A percentile compares a stretch with the other conserved stretches of the same genome.
Evolutionary conservation across 2,329 filamentous ascomycete species (phyloP).

Genomic region (Fusarium marasasianum): DNA sequence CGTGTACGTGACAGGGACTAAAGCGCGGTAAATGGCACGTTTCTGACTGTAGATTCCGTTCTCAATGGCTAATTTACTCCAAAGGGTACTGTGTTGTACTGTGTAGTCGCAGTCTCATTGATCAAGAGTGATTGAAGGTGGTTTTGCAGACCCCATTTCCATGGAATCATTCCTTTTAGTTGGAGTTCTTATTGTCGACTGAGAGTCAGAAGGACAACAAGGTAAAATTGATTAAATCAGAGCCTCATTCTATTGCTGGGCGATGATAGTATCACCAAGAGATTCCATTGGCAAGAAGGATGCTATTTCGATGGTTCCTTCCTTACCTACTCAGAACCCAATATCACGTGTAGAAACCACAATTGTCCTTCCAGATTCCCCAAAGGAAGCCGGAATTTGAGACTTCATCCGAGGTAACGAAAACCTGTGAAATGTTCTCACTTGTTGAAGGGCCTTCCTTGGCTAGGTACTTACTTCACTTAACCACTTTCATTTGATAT

Average conservation of each 20-base stretch:
- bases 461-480: neutral
- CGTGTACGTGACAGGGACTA: neutral
- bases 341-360: neutral
- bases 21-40: slow-evolving; percentile 20
- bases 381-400: neutral
- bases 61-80: neutral
- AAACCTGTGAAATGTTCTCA: neutral
- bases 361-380: neutral
- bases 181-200: neutral
- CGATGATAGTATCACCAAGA: neutral
- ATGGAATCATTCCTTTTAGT: neutral
- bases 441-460: neutral
- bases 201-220: neutral
- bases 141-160: neutral
- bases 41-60: slow-evolving; percentile 28
- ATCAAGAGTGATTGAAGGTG: neutral
- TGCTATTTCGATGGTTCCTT: neutral
- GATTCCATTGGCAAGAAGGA: neutral
- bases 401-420: neutral
- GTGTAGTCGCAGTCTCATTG: neutral
- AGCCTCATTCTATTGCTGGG: slow-evolving; percentile 27
- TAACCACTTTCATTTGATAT: neutral
- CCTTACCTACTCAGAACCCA: neutral
- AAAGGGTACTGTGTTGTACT: slow-evolving; percentile 6
- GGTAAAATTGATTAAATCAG: slow-evolving; percentile 3